Evolutionary conservation across 2,329 filamentous ascomycete genomes (phyloP).

Genomic region (Rhynchosporium secalis): DNA sequence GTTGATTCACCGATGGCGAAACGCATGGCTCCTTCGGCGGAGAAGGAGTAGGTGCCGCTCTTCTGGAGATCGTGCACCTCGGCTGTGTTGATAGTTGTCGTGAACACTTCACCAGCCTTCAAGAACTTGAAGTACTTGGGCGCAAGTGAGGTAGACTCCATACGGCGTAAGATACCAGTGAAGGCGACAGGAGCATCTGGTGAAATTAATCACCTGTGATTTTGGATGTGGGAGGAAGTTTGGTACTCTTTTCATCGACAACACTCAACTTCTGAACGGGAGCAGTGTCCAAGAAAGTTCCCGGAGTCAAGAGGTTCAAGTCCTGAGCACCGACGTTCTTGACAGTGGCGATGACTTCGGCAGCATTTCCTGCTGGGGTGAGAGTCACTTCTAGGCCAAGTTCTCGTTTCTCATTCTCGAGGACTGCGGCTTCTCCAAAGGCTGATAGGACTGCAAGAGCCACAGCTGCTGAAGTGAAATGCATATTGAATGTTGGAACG

Average conservation of each 20-base stretch:
- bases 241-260: conserved; percentile 38
- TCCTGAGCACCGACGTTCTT: conserved; percentile 44
- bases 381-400: conserved; percentile 33
- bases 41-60: conserved; percentile 56
- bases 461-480: conserved; percentile 32
- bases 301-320: conserved; percentile 44
- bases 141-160: conserved; percentile 41
- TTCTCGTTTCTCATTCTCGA: conserved; percentile 17
- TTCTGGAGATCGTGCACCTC: conserved; percentile 45
- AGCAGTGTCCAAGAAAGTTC: conserved; percentile 44
- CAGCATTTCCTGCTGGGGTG: conserved; percentile 39
- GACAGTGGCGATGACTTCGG: conserved; percentile 44
- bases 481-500: conserved; percentile 27
- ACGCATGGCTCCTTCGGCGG: conserved; percentile 56
- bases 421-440: conserved; percentile 28
- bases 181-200: conserved; percentile 43
- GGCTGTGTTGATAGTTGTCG: conserved; percentile 47
- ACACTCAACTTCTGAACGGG: conserved; percentile 46
- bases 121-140: conserved; percentile 44
- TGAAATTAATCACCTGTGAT: background rate
- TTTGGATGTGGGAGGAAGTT: background rate
- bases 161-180: conserved; percentile 45
- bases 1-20: conserved; percentile 53
- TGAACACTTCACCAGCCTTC: conserved; percentile 44
- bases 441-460: conserved; percentile 21